These are phyloP conservation scores for Tulasnella sp. DNA, from an alignment of 768 basidiomycete genomes.

Conservation along the genomic window DNA sequence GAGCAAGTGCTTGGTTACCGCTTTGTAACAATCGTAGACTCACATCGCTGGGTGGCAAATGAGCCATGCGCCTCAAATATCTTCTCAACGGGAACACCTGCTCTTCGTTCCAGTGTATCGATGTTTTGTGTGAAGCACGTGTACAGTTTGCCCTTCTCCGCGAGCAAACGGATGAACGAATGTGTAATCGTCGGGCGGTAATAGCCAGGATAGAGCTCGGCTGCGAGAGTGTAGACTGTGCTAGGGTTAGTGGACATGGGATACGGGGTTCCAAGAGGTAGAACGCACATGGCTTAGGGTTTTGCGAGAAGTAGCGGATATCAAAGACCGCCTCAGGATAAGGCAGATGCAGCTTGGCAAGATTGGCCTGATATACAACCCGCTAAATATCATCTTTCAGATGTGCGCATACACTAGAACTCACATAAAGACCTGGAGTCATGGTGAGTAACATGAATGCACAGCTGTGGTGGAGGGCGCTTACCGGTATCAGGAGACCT, in stretches of 20 bases:
- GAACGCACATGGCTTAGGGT: constrained; percentile 72
- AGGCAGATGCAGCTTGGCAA: constrained; percentile 73
- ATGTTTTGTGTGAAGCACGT: constrained; percentile 86
- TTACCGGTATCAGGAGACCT: constrained; percentile 77
- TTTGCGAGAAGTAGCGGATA: constrained; percentile 74
- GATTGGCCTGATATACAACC: constrained; percentile 55
- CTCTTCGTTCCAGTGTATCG: constrained; percentile 83
- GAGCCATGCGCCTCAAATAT: constrained; percentile 96
- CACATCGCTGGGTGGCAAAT: constrained; percentile 80
- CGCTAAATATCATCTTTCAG: constrained; percentile 13
- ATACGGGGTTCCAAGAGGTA: background rate
- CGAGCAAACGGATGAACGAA: constrained; percentile 80
- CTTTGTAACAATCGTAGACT: background rate
- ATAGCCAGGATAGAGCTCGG: constrained; percentile 87
- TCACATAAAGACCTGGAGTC: constrained; percentile 22
- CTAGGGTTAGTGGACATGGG: background rate
- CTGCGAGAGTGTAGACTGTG: constrained; percentile 82
- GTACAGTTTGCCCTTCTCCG: constrained; percentile 62
- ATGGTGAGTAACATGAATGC: constrained; percentile 32
- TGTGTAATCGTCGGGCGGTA: constrained; percentile 86
- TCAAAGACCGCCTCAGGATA: constrained; percentile 96
- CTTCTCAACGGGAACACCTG: constrained; percentile 66
- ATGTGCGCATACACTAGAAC: background rate
- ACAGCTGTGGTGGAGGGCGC: constrained; percentile 33
- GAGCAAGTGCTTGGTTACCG: background rate